A percentile compares a stretch with the other conserved stretches of the same genome.
phyloP scores from a whole-genome alignment of 1,284 basidiomycete species.

The Ustilago sp. region DNA sequence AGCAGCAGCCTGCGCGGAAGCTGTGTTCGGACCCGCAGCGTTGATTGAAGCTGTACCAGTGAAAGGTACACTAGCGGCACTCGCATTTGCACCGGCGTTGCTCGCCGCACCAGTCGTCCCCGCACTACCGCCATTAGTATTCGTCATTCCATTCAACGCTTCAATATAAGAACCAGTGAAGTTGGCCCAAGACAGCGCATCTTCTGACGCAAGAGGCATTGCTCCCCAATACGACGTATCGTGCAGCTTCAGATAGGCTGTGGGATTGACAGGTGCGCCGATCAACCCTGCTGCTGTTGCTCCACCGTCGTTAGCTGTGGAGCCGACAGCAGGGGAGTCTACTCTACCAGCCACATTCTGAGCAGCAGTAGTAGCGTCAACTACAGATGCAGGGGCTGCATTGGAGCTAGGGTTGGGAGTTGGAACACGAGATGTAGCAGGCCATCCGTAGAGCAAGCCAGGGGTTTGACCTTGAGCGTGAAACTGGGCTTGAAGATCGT shows the following conservation, averaged over 20 bases:
- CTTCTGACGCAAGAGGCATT: constrained; percentile 49
- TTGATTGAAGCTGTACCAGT: neutral
- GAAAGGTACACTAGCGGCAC: neutral
- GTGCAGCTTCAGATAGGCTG: constrained; percentile 46
- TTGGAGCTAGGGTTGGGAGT: neutral
- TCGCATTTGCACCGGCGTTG: neutral
- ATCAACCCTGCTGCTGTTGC: neutral
- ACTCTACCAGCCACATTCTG: neutral
- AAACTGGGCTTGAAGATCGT: constrained; percentile 33
- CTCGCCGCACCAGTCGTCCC: neutral
- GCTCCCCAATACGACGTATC: constrained; percentile 55
- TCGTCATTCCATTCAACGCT: constrained; percentile 47
- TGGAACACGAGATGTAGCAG: constrained; percentile 6
- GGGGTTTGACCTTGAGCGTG: constrained; percentile 38
- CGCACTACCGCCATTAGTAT: neutral
- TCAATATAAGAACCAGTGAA: constrained; percentile 52
- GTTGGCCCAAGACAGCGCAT: constrained; percentile 50
- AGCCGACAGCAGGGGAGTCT: neutral
- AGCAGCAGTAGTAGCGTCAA: constrained; percentile 6
- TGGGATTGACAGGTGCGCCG: constrained; percentile 28
- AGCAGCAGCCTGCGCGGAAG: neutral
- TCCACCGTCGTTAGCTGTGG: neutral
- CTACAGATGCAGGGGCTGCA: neutral
- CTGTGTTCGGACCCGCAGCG: neutral
- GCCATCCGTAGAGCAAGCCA: constrained; percentile 32